Evolutionary conservation across 2,329 filamentous ascomycete genomes (phyloP).

Genomic region (Graphilbum fragrans): DNA sequence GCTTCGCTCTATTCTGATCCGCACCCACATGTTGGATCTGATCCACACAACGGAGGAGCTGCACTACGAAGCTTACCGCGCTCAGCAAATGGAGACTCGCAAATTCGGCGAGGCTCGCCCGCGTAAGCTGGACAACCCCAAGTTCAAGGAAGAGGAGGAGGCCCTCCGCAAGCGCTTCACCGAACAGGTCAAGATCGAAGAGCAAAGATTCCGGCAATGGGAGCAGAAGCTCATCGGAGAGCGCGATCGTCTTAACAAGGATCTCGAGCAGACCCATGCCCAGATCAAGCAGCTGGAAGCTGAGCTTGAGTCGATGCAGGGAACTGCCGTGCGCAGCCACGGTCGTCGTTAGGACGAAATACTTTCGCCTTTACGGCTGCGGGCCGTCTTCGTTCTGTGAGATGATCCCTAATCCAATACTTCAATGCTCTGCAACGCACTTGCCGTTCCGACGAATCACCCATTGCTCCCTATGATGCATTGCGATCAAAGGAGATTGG

Average conservation of each 20-base stretch:
- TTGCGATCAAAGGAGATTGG: too few species aligned
- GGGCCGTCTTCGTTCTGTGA: too few species aligned
- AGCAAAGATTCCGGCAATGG: slow-evolving; percentile 98
- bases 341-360: slow-evolving; percentile 93
- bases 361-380: too few species aligned
- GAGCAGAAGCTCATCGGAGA: slow-evolving; percentile 99
- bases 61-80: slow-evolving; percentile 98
- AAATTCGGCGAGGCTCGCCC: slow-evolving; percentile 98
- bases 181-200: slow-evolving; percentile 99
- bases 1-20: slow-evolving; percentile 94
- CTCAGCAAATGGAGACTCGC: slow-evolving; percentile 98
- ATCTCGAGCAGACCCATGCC: slow-evolving; percentile 94
- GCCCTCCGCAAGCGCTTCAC: slow-evolving; percentile 97
- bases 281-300: slow-evolving; percentile 83
- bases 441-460: too few species aligned
- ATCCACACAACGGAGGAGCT: slow-evolving; percentile 99
- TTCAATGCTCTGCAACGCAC: too few species aligned
- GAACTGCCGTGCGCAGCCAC: slow-evolving; percentile 78
- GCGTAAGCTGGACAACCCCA: slow-evolving; percentile 98
- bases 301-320: slow-evolving; percentile 90
- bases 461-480: too few species aligned
- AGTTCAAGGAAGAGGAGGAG: slow-evolving; percentile 99
- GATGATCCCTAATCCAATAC: too few species aligned
- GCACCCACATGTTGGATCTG: slow-evolving; percentile 98
- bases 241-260: slow-evolving; percentile 98